Percentiles rank a stretch among this genome's conserved stretches.
phyloP scores from a whole-genome alignment of 768 basidiomycete species.

The Myochromella boudieri region DNA sequence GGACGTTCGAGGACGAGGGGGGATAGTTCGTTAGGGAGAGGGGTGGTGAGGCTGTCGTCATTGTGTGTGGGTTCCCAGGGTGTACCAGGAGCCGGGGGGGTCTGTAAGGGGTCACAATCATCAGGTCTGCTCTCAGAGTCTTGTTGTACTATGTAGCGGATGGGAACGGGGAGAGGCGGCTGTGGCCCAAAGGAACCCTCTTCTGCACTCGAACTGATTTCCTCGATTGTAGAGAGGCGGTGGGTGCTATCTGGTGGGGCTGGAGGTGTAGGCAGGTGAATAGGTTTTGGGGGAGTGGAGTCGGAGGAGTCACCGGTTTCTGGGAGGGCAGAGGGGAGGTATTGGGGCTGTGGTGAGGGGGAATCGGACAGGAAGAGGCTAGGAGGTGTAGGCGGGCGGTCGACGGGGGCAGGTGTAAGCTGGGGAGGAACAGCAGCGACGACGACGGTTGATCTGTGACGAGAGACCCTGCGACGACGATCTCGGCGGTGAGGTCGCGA shows the following conservation, averaged over 20 bases:
- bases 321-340: constrained; percentile 22
- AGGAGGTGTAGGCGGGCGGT: constrained; percentile 38
- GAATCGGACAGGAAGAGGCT: constrained; percentile 36
- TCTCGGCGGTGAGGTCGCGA: constrained; percentile 22
- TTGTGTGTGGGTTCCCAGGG: constrained; percentile 16
- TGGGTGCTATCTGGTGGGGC: constrained; percentile 25
- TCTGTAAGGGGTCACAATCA: constrained; percentile 7
- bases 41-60: constrained; percentile 22
- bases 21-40: constrained; percentile 19
- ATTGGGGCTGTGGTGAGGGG: constrained; percentile 29
- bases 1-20: constrained; percentile 11
- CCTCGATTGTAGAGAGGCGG: constrained; percentile 22
- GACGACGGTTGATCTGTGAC: constrained; percentile 32
- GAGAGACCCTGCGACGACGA: constrained; percentile 25
- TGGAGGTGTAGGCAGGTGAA: constrained; percentile 37
- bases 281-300: constrained; percentile 26
- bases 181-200: not conserved
- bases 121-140: constrained; percentile 5
- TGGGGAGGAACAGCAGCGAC: constrained; percentile 19
- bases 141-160: constrained; percentile 10
- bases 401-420: constrained; percentile 16
- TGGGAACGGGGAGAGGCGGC: constrained; percentile 20
- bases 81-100: constrained; percentile 4
- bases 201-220: constrained; percentile 13
- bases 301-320: constrained; percentile 25